Conservation (phyloP, 345 rosid genomes). For the Draba incana region DNA sequence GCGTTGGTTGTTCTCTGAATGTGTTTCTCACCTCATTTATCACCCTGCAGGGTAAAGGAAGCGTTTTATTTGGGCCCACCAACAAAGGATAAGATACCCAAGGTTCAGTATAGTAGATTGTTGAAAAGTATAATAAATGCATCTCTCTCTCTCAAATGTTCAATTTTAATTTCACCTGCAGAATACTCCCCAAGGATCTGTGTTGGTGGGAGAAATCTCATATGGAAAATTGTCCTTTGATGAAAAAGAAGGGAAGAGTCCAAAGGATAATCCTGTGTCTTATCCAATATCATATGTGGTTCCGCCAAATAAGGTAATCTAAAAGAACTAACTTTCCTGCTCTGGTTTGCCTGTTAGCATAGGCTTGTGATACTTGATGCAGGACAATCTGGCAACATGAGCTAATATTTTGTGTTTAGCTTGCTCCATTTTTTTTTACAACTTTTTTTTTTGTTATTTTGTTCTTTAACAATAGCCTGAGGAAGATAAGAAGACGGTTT, state of each 20-base stretch:
- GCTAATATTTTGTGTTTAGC: conserved; percentile 20
- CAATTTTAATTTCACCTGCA: conserved; percentile 45
- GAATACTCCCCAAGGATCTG: conserved; percentile 83
- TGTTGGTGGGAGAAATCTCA: conserved; percentile 77
- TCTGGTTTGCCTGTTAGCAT: not conserved
- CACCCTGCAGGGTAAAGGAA: conserved; percentile 69
- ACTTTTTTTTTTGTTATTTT: not conserved
- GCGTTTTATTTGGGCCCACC: conserved; percentile 89
- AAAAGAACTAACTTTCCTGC: conserved; percentile 4
- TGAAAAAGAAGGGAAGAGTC: conserved; percentile 56
- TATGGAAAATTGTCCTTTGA: conserved; percentile 68
- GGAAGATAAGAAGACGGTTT: conserved; percentile 67
- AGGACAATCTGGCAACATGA: conserved; percentile 21
- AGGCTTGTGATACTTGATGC: conserved; percentile 25
- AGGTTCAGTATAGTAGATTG: conserved; percentile 36
- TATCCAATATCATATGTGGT: conserved; percentile 70
- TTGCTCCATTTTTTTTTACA: conserved; percentile 1
- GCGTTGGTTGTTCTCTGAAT: conserved; percentile 3
- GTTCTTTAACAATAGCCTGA: conserved; percentile 56
- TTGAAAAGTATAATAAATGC: conserved; percentile 16
- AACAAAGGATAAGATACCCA: conserved; percentile 70
- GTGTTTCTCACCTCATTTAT: conserved; percentile 29
- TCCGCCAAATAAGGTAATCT: conserved; percentile 86
- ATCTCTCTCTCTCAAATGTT: conserved; percentile 19
- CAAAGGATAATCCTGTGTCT: conserved; percentile 66